A percentile compares a stretch with the other conserved stretches of the same genome.
These are phyloP conservation scores for Penicillium robsamsonii DNA, from an alignment of 495 filamentous ascomycete species.

Conservation along the genomic window DNA sequence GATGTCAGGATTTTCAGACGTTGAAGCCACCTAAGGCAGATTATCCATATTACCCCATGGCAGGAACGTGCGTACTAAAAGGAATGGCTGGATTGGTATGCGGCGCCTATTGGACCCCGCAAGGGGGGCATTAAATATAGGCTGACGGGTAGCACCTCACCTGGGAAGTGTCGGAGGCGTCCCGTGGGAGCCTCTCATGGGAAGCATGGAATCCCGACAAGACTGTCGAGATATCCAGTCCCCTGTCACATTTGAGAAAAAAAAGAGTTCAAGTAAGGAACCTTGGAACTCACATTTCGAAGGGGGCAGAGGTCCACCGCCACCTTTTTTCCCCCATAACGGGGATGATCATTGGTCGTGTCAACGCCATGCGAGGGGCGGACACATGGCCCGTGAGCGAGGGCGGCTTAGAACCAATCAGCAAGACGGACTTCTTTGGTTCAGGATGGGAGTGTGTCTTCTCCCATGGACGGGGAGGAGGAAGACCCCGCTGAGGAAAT, in stretches of 20 bases:
- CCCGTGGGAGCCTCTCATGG: too few relatives aligned
- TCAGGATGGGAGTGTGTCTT: constrained; percentile 4
- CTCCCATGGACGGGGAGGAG: constrained; percentile 14
- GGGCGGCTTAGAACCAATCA: constrained; percentile 6
- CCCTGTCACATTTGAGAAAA: background rate
- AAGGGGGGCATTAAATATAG: too few relatives aligned
- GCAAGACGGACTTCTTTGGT: constrained; percentile 1
- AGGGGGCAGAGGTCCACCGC: constrained; percentile 14
- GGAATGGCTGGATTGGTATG: too few relatives aligned
- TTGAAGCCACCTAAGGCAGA: too few relatives aligned
- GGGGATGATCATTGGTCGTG: constrained; percentile 17
- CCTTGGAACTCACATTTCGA: background rate
- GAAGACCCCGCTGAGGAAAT: constrained; percentile 12
- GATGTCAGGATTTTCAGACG: too few relatives aligned
- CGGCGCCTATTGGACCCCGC: too few relatives aligned
- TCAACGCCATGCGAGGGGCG: constrained; percentile 28
- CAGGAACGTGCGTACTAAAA: too few relatives aligned
- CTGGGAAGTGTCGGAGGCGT: too few relatives aligned
- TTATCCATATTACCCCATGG: too few relatives aligned
- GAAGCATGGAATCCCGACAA: background rate
- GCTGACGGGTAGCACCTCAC: too few relatives aligned
- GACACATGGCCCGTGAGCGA: constrained; percentile 29
- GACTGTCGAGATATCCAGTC: background rate
- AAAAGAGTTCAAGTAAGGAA: constrained; percentile 4
- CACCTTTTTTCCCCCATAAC: constrained; percentile 18